Percentiles rank a stretch among this genome's conserved stretches.
These are phyloP conservation scores for Plasmodium chabaudi DNA, from an alignment of 169 alveolate species.

Conservation along the genomic window DNA sequence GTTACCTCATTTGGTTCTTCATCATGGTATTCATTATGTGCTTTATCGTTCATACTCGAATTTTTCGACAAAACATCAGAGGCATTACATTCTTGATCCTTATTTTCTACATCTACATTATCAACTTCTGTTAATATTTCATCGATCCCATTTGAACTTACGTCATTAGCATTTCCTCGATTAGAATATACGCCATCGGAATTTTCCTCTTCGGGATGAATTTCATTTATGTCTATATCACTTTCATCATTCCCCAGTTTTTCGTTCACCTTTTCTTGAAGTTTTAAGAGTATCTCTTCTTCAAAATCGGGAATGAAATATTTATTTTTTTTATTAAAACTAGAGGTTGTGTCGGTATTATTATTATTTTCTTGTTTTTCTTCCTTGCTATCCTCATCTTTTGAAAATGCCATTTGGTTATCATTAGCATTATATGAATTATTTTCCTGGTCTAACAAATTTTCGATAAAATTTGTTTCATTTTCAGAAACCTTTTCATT, in stretches of 20 bases:
- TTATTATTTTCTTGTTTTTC: not conserved
- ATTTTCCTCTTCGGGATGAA: not conserved
- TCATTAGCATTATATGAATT: not conserved
- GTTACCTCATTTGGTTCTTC: too few relatives aligned
- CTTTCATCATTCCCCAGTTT: conserved; percentile 7
- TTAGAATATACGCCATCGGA: not conserved
- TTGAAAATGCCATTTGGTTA: not conserved
- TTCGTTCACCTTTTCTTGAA: conserved; percentile 24
- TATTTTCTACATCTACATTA: conserved; percentile 1
- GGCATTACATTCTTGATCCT: too few relatives aligned
- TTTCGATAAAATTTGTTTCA: conserved; percentile 29
- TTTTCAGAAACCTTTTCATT: not conserved
- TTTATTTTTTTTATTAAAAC: conserved; percentile 19
- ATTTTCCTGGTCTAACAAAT: conserved; percentile 10
- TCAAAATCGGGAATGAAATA: conserved; percentile 27
- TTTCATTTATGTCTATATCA: not conserved
- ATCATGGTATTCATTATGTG: too few relatives aligned
- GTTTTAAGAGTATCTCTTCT: conserved; percentile 44
- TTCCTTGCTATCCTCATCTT: not conserved
- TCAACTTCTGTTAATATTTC: not conserved
- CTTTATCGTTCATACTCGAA: too few relatives aligned
- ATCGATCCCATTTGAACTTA: too few relatives aligned
- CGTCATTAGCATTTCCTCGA: not conserved
- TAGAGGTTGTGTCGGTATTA: not conserved
- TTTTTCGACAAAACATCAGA: too few relatives aligned